phyloP scores from a whole-genome alignment of 2,329 filamentous ascomycete genomes.

The Malbranchea cinnamomea region DNA sequence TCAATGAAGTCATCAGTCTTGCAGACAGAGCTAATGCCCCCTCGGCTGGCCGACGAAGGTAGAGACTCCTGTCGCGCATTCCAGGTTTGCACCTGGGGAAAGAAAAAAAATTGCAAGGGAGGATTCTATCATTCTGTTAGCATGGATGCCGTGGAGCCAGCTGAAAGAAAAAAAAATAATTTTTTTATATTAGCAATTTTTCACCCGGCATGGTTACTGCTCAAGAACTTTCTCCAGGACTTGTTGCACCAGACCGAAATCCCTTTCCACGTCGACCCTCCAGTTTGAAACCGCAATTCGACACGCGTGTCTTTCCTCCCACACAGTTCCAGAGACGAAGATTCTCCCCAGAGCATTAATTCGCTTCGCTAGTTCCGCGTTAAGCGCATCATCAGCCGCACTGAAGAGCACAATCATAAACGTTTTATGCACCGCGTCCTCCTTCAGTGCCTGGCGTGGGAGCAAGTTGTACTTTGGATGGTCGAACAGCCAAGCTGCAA shows the following conservation, averaged over 20 bases:
- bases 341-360: conserved; percentile 64
- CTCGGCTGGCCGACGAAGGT: conserved; percentile 31
- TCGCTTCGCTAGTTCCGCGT: conserved; percentile 48
- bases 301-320: conserved; percentile 58
- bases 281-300: conserved; percentile 81
- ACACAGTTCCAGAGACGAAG: conserved; percentile 70
- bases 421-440: conserved; percentile 36
- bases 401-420: conserved; percentile 66
- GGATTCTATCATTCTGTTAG: too few relatives aligned
- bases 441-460: conserved; percentile 28
- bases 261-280: conserved; percentile 54
- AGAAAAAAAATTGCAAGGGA: too few relatives aligned
- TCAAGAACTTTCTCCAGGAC: conserved; percentile 47
- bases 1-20: conserved; percentile 84
- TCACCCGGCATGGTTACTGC: too few relatives aligned
- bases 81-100: too few relatives aligned
- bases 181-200: too few relatives aligned
- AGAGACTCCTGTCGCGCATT: too few relatives aligned
- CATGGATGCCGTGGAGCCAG: too few relatives aligned
- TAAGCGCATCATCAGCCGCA: conserved; percentile 50
- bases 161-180: too few relatives aligned
- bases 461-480: conserved; percentile 53
- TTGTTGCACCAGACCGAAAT: conserved; percentile 48
- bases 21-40: conserved; percentile 50
- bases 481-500: conserved; percentile 48